Conservation (phyloP, 352 stramenopile species). For the Pythium vanterpoolii region DNA sequence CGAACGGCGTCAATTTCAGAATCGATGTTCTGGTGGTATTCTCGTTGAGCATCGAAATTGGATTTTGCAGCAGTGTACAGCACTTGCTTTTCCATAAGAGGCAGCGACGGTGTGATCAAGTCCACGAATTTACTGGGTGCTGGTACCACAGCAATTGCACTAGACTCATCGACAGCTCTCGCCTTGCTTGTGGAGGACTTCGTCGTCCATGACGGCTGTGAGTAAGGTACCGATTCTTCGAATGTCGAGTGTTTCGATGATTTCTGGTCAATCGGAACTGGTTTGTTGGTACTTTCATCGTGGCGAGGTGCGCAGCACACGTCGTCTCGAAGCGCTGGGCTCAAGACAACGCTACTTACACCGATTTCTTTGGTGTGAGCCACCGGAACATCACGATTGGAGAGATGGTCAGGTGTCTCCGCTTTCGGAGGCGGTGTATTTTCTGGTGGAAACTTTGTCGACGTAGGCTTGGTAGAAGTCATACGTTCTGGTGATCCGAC, state of each 20-base stretch:
- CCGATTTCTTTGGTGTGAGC: neutral
- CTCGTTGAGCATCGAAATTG: neutral
- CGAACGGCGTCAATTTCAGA: conserved; percentile 39
- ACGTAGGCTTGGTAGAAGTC: neutral
- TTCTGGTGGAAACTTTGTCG: neutral
- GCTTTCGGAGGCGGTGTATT: neutral
- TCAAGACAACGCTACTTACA: neutral
- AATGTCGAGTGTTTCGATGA: neutral
- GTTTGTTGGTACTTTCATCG: neutral
- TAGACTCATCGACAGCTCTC: neutral
- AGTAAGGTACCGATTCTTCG: neutral
- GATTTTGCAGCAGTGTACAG: neutral
- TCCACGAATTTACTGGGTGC: neutral
- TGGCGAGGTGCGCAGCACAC: too few species aligned
- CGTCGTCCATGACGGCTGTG: neutral
- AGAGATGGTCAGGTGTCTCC: neutral
- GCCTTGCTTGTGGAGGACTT: neutral
- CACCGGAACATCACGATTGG: neutral
- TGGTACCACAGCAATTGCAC: neutral
- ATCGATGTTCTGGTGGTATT: conserved; percentile 18
- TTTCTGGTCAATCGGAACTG: neutral
- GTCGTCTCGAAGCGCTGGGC: neutral
- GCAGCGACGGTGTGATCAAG: neutral
- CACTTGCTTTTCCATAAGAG: neutral
- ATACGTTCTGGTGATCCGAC: neutral